phyloP scores from a whole-genome alignment of 257 asterid genomes.

The Petunia secreta region DNA sequence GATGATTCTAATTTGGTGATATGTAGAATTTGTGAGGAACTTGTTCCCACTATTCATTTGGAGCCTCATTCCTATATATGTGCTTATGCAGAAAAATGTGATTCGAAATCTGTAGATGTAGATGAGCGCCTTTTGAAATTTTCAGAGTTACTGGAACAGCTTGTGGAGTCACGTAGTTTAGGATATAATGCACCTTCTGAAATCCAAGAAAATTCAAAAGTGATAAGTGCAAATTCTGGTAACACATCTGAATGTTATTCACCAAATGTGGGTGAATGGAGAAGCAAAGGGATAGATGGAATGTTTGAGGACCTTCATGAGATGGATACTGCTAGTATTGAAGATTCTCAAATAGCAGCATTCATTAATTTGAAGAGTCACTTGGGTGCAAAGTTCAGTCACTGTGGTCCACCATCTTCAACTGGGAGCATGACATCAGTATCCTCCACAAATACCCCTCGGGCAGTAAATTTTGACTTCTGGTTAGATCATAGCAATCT shows the following conservation, averaged over 20 bases:
- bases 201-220: conserved; percentile 60
- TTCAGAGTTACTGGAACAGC: conserved; percentile 82
- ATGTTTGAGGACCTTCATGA: conserved; percentile 98
- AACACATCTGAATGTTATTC: conserved; percentile 61
- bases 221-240: conserved; percentile 47
- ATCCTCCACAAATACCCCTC: conserved; percentile 90
- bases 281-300: conserved; percentile 84
- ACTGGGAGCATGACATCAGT: conserved; percentile 86
- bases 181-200: conserved; percentile 53
- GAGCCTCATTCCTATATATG: conserved; percentile 96
- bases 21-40: conserved; percentile 95
- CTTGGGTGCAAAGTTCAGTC: conserved; percentile 67
- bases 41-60: conserved; percentile 75
- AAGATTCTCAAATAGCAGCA: conserved; percentile 68
- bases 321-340: conserved; percentile 96
- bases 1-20: conserved; percentile 74
- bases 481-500: conserved; percentile 73
- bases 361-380: conserved; percentile 67
- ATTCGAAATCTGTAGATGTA: conserved; percentile 64
- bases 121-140: conserved; percentile 81
- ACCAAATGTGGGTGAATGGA: conserved; percentile 71
- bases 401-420: conserved; percentile 84
- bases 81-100: conserved; percentile 92
- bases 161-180: conserved; percentile 64
- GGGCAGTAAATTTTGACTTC: conserved; percentile 72